Percentiles rank a stretch among this genome's conserved stretches.
phyloP scores from a whole-genome alignment of 768 basidiomycete genomes.

The Myochromella boudieri region DNA sequence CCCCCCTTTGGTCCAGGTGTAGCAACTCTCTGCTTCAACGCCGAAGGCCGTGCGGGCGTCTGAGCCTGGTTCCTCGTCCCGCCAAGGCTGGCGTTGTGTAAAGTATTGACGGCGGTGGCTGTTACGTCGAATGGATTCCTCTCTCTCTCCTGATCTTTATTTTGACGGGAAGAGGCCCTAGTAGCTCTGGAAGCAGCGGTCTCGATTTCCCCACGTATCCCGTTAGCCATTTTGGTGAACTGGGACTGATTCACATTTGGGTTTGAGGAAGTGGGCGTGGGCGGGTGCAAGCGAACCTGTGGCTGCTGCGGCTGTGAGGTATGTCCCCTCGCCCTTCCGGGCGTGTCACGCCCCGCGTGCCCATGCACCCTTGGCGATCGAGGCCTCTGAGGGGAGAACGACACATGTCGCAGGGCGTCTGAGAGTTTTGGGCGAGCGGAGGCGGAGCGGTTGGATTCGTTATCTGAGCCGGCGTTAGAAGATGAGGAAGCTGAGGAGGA shows the following conservation, averaged over 20 bases:
- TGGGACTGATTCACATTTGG: too few relatives aligned
- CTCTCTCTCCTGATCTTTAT: conserved; percentile 15
- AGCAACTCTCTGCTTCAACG: conserved; percentile 18
- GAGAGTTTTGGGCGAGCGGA: conserved; percentile 61
- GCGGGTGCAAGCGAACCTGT: conserved; percentile 54
- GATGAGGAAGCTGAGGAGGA: conserved; percentile 49
- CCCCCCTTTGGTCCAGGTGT: conserved; percentile 32
- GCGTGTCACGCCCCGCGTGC: too few relatives aligned
- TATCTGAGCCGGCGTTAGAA: conserved; percentile 49
- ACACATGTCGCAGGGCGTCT: conserved; percentile 67
- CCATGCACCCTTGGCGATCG: too few relatives aligned
- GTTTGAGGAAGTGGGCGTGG: conserved; percentile 54
- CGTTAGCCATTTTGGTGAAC: conserved; percentile 62
- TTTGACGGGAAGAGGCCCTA: too few relatives aligned
- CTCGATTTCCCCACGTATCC: conserved; percentile 55
- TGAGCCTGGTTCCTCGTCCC: too few relatives aligned
- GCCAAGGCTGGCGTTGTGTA: too few relatives aligned
- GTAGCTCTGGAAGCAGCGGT: too few relatives aligned
- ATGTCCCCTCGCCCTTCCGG: too few relatives aligned
- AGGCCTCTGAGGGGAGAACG: conserved; percentile 77
- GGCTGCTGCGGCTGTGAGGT: conserved; percentile 39
- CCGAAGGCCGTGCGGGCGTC: conserved; percentile 12
- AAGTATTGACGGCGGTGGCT: too few relatives aligned
- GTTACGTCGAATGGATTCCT: conserved; percentile 36
- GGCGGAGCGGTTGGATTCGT: conserved; percentile 48